Evolutionary conservation across 768 basidiomycete species (phyloP), one percentile per base, ranked within the genome.

Genomic region (Tricholoma bakamatsutake): DNA sequence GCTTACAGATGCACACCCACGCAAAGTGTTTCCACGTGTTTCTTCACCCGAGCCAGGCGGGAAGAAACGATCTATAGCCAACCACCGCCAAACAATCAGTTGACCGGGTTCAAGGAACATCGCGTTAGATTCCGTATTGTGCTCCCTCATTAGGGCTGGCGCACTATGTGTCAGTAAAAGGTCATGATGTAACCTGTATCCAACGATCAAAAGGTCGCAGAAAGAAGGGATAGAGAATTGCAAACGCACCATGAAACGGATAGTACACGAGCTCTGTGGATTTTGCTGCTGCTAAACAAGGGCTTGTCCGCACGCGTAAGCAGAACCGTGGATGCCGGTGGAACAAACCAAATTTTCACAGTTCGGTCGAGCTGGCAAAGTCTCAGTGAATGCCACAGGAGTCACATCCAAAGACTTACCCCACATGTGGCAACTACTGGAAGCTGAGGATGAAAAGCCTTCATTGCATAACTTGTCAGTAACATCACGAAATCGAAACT

Each of bases 341-440:
- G 77, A 17, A 86, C 68, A 46, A 76, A 71, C 90, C 90, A 92
- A 5, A 92, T 88, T 67, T 90, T 90, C 33, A 90, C 80, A 2
- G 76, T 71, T 56, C 87, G 79, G 59, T 92, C 90, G 60, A 89
- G 73, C 89, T 91, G 52, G 12, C 54, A 33, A 13, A 43, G 28
- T 15, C n/a, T 57, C 43, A 33, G 12, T 45, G 40, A 39, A 17
- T 52, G 40, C 50, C 24, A 53, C 18, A 4, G 30, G 34, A 27
- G 9, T 17, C n/a, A 5, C 8, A 28, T 17, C 46, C 27, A 50
- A 39, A 18, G 7, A 71, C 83, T 57, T 66, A 90, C 89, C 18
- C 89, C 89, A 62, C 88, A 86, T 13, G 90, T 92, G 9, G 88
- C 88, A 51, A 92, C 75, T 13, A 91, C 60, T 4, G 87, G 86